Conservation (phyloP, 306 rosid genomes). For the Notholithocarpus densiflorus region DNA sequence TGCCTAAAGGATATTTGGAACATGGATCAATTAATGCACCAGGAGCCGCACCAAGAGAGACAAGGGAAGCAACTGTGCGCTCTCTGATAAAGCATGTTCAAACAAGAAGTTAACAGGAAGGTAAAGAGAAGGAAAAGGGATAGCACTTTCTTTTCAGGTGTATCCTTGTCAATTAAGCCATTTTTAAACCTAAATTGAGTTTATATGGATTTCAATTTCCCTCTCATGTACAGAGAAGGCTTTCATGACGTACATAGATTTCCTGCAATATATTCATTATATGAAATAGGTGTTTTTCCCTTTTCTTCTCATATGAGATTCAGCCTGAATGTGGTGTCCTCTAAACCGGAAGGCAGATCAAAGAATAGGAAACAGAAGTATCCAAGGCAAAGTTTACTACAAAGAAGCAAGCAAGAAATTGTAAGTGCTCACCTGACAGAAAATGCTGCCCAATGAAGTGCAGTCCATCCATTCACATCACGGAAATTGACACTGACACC, state of each 20-base stretch:
- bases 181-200: slow-evolving; percentile 1
- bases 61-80: slow-evolving; percentile 62
- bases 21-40: slow-evolving; percentile 70
- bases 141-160: not conserved
- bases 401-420: slow-evolving; percentile 9
- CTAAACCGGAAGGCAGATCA: not conserved
- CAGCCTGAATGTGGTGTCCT: not conserved
- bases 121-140: not conserved
- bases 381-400: not conserved
- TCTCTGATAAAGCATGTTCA: slow-evolving; percentile 50
- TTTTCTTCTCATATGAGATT: not conserved
- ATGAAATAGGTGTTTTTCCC: not conserved
- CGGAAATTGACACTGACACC: slow-evolving; percentile 87
- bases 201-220: not conserved
- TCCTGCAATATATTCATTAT: not conserved
- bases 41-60: slow-evolving; percentile 76
- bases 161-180: not conserved
- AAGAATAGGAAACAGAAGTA: not conserved
- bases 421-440: slow-evolving; percentile 65
- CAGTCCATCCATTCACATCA: slow-evolving; percentile 87
- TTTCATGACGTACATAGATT: not conserved
- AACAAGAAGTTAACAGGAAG: slow-evolving; percentile 15
- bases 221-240: not conserved
- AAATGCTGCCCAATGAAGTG: slow-evolving; percentile 96
- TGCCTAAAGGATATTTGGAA: slow-evolving; percentile 54